A percentile compares a stretch with the other conserved stretches of the same genome.
Conservation (phyloP, 2,329 filamentous ascomycete genomes). For the Triangularia setosa region DNA sequence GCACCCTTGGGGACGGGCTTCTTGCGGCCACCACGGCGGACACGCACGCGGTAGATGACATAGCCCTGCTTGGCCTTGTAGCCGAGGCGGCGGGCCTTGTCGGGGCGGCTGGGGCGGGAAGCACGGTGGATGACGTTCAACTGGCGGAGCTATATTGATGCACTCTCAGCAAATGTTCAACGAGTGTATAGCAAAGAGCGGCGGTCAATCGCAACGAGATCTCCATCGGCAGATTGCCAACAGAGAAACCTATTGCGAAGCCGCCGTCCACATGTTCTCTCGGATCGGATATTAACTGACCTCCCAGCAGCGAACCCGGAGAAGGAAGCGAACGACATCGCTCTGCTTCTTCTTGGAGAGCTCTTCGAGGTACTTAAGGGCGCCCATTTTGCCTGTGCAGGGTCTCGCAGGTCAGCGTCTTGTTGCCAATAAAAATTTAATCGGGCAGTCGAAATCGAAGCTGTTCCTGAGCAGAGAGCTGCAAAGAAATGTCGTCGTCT, state of each 20-base stretch:
- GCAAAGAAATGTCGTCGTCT: conserved; percentile 6
- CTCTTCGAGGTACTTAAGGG: conserved; percentile 99
- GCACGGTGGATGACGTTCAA: conserved; percentile 99
- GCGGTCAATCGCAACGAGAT: conserved; percentile 12
- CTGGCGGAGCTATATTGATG: conserved; percentile 99
- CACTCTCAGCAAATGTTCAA: conserved; percentile 99
- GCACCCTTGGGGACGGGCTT: conserved; percentile 93
- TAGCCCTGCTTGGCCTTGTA: conserved; percentile 99
- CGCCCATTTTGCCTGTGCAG: conserved; percentile 73
- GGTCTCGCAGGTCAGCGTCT: conserved; percentile 18
- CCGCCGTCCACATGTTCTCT: conserved; percentile 24
- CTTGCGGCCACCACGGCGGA: conserved; percentile 99
- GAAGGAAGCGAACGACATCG: conserved; percentile 99
- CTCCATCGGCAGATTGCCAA: conserved; percentile 7
- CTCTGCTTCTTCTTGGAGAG: conserved; percentile 99
- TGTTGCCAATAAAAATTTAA: conserved; percentile 16
- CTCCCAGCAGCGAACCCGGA: conserved; percentile 99
- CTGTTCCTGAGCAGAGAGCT: conserved; percentile 4
- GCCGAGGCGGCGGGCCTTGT: conserved; percentile 99
- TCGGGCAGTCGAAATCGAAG: conserved; percentile 5
- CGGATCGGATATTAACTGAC: conserved; percentile 59
- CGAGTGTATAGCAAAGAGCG: conserved; percentile 90
- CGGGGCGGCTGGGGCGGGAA: conserved; percentile 94
- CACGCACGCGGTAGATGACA: conserved; percentile 99
- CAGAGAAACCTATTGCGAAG: conserved; percentile 18